A percentile compares a stretch with the other conserved stretches of the same genome.
These are phyloP conservation scores for Colletotrichum tabaci DNA, from an alignment of 2,329 filamentous ascomycete species.

Conservation along the genomic window DNA sequence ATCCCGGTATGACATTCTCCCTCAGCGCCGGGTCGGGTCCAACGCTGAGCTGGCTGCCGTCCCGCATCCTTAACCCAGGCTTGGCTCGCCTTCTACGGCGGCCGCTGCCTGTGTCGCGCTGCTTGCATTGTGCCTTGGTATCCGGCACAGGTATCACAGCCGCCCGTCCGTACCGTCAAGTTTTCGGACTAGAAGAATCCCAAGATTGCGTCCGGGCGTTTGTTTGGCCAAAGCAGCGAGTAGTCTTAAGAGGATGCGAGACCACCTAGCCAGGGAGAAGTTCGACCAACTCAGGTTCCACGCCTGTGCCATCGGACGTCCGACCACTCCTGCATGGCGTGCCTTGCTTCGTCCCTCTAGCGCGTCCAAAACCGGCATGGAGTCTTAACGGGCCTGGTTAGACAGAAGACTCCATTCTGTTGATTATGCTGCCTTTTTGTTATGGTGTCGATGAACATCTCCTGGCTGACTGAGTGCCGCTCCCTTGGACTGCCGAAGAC, in stretches of 20 bases:
- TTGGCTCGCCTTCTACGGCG: slow-evolving; percentile 12
- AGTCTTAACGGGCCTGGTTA: not conserved
- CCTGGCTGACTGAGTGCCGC: slow-evolving; percentile 16
- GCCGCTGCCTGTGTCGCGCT: slow-evolving; percentile 2
- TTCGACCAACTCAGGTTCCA: slow-evolving; percentile 13
- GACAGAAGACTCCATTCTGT: not conserved
- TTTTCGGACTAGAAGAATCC: not conserved
- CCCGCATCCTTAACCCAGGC: slow-evolving; percentile 9
- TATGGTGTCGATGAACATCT: slow-evolving; percentile 20
- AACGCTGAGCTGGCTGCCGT: slow-evolving; percentile 29
- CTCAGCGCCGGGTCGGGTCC: slow-evolving; percentile 16
- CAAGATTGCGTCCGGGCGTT: not conserved
- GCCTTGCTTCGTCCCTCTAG: slow-evolving; percentile 38
- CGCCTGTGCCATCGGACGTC: slow-evolving; percentile 39
- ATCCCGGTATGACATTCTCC: slow-evolving; percentile 17
- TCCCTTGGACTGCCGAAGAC: slow-evolving; percentile 37
- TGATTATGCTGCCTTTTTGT: slow-evolving; percentile 6
- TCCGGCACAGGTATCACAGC: not conserved
- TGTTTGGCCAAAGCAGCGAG: not conserved
- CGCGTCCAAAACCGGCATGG: slow-evolving; percentile 23
- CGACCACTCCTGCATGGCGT: slow-evolving; percentile 39
- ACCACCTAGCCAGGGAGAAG: slow-evolving; percentile 2
- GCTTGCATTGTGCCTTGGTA: not conserved
- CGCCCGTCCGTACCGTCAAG: not conserved
- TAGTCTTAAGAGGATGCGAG: not conserved